A percentile compares a stretch with the other conserved stretches of the same genome.
Conservation (phyloP, 768 basidiomycete species). For the Lyophyllum atratum region DNA sequence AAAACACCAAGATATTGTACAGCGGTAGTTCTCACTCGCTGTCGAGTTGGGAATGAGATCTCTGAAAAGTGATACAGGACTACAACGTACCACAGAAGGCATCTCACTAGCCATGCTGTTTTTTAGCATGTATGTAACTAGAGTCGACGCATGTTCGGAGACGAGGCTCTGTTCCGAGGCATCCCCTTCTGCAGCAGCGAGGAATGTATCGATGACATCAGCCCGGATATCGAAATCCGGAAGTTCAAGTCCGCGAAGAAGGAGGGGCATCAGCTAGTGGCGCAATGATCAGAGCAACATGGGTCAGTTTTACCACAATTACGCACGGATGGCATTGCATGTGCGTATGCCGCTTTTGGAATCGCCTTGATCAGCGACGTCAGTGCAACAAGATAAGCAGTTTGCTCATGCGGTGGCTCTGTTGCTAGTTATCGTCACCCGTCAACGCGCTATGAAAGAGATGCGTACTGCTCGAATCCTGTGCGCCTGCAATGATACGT, state of each 20-base stretch:
- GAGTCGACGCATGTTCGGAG: constrained; percentile 67
- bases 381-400: constrained; percentile 80
- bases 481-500: constrained; percentile 68
- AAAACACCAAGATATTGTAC: constrained; percentile 73
- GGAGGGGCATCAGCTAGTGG: constrained; percentile 79
- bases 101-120: constrained; percentile 54
- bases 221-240: constrained; percentile 72
- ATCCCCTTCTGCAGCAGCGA: constrained; percentile 65
- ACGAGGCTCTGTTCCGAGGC: constrained; percentile 50
- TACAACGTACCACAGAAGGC: constrained; percentile 52
- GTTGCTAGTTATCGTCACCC: not conserved
- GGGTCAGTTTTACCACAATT: not conserved
- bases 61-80: not conserved
- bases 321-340: constrained; percentile 66
- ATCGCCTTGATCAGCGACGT: constrained; percentile 78
- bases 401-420: constrained; percentile 43
- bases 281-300: not conserved
- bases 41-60: not conserved
- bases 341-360: constrained; percentile 72
- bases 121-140: constrained; percentile 73
- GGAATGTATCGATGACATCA: constrained; percentile 80
- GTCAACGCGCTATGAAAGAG: not conserved
- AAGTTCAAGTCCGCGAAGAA: constrained; percentile 83
- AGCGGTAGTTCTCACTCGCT: constrained; percentile 80
- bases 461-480: constrained; percentile 51